A percentile compares a stretch with the other conserved stretches of the same genome.
Conservation (phyloP, 169 alveolate genomes). For the Prorocentrum cordatum region DNA sequence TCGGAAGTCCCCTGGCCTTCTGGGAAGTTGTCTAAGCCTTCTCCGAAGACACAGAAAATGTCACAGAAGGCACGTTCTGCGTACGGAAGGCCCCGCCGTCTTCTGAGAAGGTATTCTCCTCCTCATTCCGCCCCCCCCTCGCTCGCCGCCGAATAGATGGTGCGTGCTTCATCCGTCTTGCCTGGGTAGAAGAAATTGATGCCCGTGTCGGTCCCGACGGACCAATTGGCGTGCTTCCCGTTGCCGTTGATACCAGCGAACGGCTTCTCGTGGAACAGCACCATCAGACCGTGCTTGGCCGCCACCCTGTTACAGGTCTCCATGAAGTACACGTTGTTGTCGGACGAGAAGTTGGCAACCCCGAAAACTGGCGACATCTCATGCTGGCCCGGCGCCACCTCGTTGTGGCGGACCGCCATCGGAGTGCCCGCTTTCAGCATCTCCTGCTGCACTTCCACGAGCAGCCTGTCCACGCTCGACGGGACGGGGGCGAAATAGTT, state of each 20-base stretch:
- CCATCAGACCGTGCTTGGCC: constrained; percentile 8
- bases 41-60: too few species aligned
- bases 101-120: too few species aligned
- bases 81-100: too few species aligned
- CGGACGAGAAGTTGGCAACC: constrained; percentile 38
- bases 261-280: constrained; percentile 65
- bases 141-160: too few species aligned
- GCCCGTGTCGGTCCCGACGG: constrained; percentile 58
- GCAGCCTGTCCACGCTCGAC: background rate
- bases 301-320: constrained; percentile 26
- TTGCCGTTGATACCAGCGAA: constrained; percentile 47
- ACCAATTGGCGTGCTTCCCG: constrained; percentile 60
- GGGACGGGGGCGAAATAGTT: constrained; percentile 36
- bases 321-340: constrained; percentile 39
- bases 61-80: too few species aligned
- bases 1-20: too few species aligned
- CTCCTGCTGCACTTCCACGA: constrained; percentile 16
- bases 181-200: constrained; percentile 59
- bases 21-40: too few species aligned
- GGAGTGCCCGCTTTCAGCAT: constrained; percentile 47
- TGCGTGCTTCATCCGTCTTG: constrained; percentile 4
- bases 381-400: constrained; percentile 67
- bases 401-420: constrained; percentile 50
- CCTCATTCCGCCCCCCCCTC: too few species aligned
- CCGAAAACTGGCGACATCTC: constrained; percentile 59